These are phyloP conservation scores for Ceriops zippeliana DNA, from an alignment of 345 rosid species.

Conservation along the genomic window DNA sequence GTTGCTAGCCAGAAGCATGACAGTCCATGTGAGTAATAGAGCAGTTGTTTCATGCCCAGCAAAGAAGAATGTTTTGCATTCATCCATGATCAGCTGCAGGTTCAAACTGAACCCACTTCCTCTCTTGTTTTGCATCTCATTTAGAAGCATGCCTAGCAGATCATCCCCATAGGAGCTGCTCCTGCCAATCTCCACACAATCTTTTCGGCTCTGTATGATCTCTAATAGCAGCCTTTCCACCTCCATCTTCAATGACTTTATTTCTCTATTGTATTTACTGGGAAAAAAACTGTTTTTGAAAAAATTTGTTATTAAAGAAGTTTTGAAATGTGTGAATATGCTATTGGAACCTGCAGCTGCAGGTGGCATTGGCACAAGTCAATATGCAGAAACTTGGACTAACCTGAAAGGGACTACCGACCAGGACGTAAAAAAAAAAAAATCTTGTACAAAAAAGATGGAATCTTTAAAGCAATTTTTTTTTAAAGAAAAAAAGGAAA, in stretches of 20 bases:
- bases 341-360: not conserved
- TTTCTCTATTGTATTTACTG: slow-evolving; percentile 79
- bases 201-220: slow-evolving; percentile 74
- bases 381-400: slow-evolving; percentile 1
- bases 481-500: not conserved
- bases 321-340: too few relatives aligned
- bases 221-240: slow-evolving; percentile 82
- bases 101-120: slow-evolving; percentile 40
- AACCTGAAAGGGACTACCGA: slow-evolving; percentile 6
- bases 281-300: slow-evolving; percentile 62
- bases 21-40: slow-evolving; percentile 84
- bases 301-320: not conserved
- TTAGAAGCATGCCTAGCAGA: slow-evolving; percentile 67
- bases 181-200: slow-evolving; percentile 73
- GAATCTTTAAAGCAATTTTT: too few relatives aligned
- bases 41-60: slow-evolving; percentile 97
- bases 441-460: not conserved
- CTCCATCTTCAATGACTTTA: slow-evolving; percentile 72
- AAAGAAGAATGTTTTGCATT: slow-evolving; percentile 94
- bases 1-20: slow-evolving; percentile 79
- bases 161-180: slow-evolving; percentile 79
- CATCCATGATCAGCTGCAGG: slow-evolving; percentile 90
- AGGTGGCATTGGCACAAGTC: not conserved
- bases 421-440: not conserved
- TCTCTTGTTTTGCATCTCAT: slow-evolving; percentile 61